These are phyloP conservation scores for Nymphaea thermarum DNA, from an alignment of 164 flowering plant species.

Conservation along the genomic window DNA sequence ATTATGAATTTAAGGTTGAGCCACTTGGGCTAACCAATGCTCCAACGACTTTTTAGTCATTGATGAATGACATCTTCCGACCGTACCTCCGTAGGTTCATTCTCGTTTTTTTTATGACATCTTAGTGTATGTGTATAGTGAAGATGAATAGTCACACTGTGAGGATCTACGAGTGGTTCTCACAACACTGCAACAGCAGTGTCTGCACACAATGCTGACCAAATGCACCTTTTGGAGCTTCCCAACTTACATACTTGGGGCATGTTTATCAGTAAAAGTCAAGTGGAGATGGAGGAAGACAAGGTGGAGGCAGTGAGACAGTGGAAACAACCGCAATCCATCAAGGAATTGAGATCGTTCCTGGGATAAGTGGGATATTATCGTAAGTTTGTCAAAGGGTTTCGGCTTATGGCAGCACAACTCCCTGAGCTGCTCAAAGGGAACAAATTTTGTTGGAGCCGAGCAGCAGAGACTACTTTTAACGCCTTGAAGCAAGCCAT, in stretches of 20 bases:
- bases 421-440: too few relatives aligned
- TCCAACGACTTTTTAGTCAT: not conserved
- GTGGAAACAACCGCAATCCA: too few relatives aligned
- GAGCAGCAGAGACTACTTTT: too few relatives aligned
- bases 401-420: too few relatives aligned
- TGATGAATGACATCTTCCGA: not conserved
- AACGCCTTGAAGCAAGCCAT: too few relatives aligned
- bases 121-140: not conserved
- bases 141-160: not conserved
- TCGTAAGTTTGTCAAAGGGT: too few relatives aligned
- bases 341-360: too few relatives aligned
- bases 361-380: too few relatives aligned
- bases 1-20: not conserved
- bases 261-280: not conserved
- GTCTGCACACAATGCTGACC: not conserved
- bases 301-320: not conserved
- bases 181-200: not conserved
- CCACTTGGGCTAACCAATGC: conserved; percentile 1
- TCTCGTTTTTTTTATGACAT: not conserved
- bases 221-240: conserved; percentile 1
- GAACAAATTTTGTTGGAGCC: too few relatives aligned
- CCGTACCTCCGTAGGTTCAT: not conserved
- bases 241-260: not conserved
- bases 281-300: not conserved
- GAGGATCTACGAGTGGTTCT: not conserved